Evolutionary conservation across 345 rosid genomes (phyloP).

Genomic region (Eucalyptus globulus): DNA sequence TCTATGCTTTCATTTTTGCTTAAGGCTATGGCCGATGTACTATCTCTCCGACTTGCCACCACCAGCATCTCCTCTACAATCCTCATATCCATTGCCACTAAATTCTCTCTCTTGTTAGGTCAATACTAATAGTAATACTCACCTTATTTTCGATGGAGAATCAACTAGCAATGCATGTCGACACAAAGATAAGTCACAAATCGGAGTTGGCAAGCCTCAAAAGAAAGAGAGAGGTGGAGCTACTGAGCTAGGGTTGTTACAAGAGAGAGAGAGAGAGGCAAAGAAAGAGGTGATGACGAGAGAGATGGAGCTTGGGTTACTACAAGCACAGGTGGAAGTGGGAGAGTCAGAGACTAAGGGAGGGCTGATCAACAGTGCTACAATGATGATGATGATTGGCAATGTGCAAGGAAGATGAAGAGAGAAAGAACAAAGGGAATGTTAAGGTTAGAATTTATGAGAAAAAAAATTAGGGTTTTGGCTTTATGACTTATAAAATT

Average conservation of each 20-base stretch:
- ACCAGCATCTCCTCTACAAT: background rate
- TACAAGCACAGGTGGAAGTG: background rate
- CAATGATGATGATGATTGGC: background rate
- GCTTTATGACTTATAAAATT: background rate
- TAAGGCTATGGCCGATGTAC: background rate
- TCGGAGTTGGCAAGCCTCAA: background rate
- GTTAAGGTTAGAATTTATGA: no score
- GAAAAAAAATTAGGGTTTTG: no score
- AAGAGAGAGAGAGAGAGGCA: no score
- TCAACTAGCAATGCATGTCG: background rate
- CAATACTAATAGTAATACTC: background rate
- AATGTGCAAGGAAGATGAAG: background rate
- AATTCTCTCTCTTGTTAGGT: background rate
- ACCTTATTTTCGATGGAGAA: background rate
- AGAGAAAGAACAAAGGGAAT: background rate
- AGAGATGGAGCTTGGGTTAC: background rate
- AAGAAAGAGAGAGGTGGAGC: background rate
- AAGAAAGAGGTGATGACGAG: background rate
- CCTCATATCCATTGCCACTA: background rate
- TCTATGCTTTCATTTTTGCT: background rate
- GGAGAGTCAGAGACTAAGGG: background rate
- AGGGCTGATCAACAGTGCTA: rapidly evolving
- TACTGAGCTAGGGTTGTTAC: no score
- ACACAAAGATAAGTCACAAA: background rate
- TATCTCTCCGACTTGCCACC: background rate